Base-by-base conservation (phyloP, 169 alveolate species). In the Sarcocystis neurona region DNA sequence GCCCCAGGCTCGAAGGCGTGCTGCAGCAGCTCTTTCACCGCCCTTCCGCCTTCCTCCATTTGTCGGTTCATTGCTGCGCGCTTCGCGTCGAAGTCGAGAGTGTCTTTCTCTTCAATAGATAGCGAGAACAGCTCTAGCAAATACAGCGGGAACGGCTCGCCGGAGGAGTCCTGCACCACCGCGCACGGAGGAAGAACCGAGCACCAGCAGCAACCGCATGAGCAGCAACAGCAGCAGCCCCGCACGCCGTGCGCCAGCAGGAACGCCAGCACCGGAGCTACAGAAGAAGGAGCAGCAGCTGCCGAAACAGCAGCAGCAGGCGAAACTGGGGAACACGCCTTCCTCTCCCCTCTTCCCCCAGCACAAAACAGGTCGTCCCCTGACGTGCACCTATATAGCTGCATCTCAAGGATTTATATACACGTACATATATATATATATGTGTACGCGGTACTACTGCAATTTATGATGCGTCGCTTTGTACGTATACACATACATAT, bases 91-190 rank as follows among this genome's bases (percentile, higher is more conserved):
- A 96, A 95, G 88, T 95, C 96, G 30, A 93, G 92, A 39, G 92
- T 85, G 72, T 94, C 97, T 90, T 96, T 96, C 84, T 96, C 97
- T 80, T 96, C 96, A 6, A 93, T 94, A 30, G 95, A 92, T 32
- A 96, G 94, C 34, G 97, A 93, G 79, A 96, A 96, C 10, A 96
- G 66, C 90, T 96, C 98, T 43, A 96, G 89, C 63, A 96, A 85
- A 82, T 93, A 96, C 84, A 96, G 88, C 2, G 98, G 97, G 78
- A 96, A 85, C 63, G 94, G 92, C 41, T 90, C 90, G 53, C 97
- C 97, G 50, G 90, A 90, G 78, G 96, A 89, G 79, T 96, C 97
- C 70, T 60, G 41, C 46, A 84, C 1, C 2, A n/a, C 34, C 18
- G 48, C 27, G 48, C 46, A 43, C 34, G 18, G 46, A n/a, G 27